phyloP scores from a whole-genome alignment of 2,329 filamentous ascomycete species.

The Hirsutella thompsonii region DNA sequence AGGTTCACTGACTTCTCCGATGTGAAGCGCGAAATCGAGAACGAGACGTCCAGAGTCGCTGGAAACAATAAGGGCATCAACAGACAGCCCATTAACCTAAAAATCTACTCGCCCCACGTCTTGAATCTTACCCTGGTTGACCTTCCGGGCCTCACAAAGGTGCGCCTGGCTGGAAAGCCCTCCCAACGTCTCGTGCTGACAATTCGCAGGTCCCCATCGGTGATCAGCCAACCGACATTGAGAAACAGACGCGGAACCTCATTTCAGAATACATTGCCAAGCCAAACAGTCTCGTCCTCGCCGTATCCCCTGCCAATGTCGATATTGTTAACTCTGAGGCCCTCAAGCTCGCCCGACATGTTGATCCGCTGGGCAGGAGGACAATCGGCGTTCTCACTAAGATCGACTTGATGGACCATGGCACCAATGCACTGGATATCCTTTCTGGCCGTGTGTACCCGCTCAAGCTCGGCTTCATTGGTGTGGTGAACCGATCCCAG shows the following conservation, averaged over 20 bases:
- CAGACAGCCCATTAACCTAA: conserved; percentile 91
- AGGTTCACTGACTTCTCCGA: conserved; percentile 84
- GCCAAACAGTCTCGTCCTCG: conserved; percentile 94
- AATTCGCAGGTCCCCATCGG: conserved; percentile 71
- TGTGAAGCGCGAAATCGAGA: conserved; percentile 94
- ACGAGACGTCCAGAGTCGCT: conserved; percentile 81
- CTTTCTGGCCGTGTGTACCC: conserved; percentile 95
- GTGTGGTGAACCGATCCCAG: conserved; percentile 94
- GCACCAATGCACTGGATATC: conserved; percentile 94
- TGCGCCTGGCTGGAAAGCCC: conserved; percentile 20
- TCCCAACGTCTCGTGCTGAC: conserved; percentile 8
- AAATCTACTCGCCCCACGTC: conserved; percentile 95
- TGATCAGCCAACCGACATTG: conserved; percentile 93
- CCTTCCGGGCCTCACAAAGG: conserved; percentile 89
- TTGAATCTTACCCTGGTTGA: conserved; percentile 94
- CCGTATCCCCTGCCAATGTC: conserved; percentile 93
- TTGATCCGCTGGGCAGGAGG: conserved; percentile 84
- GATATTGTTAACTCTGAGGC: conserved; percentile 98
- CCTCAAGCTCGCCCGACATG: conserved; percentile 89
- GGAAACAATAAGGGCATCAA: conserved; percentile 99
- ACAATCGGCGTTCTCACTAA: conserved; percentile 97
- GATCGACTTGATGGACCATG: conserved; percentile 96
- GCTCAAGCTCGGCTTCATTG: conserved; percentile 92
- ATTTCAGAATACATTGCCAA: conserved; percentile 98
- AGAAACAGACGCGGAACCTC: conserved; percentile 93